Conservation (phyloP, 305 asterid species). For the Coffea humblotiana region DNA sequence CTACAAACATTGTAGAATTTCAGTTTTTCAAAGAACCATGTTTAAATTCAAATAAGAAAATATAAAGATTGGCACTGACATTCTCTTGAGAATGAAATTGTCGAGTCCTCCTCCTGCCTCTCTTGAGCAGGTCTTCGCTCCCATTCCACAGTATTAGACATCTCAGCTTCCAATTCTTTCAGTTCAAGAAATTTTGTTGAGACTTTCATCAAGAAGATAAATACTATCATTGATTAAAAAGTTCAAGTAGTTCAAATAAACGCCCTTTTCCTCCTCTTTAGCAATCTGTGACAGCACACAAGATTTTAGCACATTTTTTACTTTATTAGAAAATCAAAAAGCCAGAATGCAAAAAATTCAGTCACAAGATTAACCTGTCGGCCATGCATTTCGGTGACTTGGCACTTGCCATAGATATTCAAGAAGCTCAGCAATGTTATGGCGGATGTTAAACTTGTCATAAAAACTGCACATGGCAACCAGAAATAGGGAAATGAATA, state of each 20-base stretch:
- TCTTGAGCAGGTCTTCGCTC: constrained; percentile 90
- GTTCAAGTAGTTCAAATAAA: constrained; percentile 86
- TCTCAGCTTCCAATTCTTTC: constrained; percentile 97
- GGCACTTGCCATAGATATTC: constrained; percentile 98
- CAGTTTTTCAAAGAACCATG: not conserved
- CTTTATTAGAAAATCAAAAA: not conserved
- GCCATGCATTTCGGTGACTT: constrained; percentile 95
- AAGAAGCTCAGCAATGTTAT: constrained; percentile 96
- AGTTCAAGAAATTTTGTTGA: constrained; percentile 90
- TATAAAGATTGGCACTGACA: constrained; percentile 44
- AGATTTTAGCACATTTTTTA: constrained; percentile 12
- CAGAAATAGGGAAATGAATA: not conserved
- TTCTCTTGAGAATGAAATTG: constrained; percentile 97
- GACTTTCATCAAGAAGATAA: constrained; percentile 95
- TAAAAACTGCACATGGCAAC: constrained; percentile 61
- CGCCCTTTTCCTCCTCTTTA: constrained; percentile 97
- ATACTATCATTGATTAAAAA: constrained; percentile 93
- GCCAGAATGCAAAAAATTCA: constrained; percentile 8
- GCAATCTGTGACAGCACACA: constrained; percentile 63
- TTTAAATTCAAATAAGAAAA: constrained; percentile 7
- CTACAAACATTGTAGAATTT: constrained; percentile 37
- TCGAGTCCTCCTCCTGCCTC: constrained; percentile 97
- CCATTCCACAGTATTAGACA: constrained; percentile 92
- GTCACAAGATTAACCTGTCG: constrained; percentile 55
- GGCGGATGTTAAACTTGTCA: constrained; percentile 98